Base-by-base conservation (phyloP, 176 grass and related monocot species). In the Aegilops sharonensis region DNA sequence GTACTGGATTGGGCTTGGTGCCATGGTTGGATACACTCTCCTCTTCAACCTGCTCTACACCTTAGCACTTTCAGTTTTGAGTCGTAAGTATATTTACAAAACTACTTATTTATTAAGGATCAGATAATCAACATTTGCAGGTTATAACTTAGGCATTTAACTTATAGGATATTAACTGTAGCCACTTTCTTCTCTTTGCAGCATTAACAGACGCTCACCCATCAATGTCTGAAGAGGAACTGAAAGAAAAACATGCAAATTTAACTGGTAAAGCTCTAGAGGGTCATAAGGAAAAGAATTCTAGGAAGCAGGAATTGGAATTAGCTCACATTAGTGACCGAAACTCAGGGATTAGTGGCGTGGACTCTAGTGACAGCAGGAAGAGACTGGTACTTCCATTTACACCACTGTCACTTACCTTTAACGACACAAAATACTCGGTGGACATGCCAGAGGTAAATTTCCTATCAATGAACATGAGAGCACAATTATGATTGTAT, bases 311-410 rank as follows among this genome's bases (percentile, higher is more conserved):
- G 59, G 87, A 94, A 60, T 52, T 89, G 81, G 93, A 92, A 70
- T 57, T 86, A 82, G 85, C 78, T 39, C 81, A 79, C n/a, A 70
- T 31, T 34, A 75, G 66, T 76, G 37, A 68, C 17, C 83, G 85
- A 85, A 85, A 68, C n/a, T 91, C 94, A 42, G 78, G 29, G 48
- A 65, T 36, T 75, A 82, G 42, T 67, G 83, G 36, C 31, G 50
- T 6, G 48, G 57, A 84, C 86, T 85, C 75, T 86, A 79, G 71
- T 77, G 47, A 37, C 17, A 90, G 72, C 75, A 92, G 78, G 66
- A 95, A 89, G 68, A 91, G 95, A 23, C 89, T 98, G 91, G 87
- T 90, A 21, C 95, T 98, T 27, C 95, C 95, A 69, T 95, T 95
- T 86, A 17, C 81, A 77, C 88, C 95, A 13, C 64, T 98, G 9